These are phyloP conservation scores for Gomphus sp. DNA, from an alignment of 1,284 basidiomycete species.

Conservation along the genomic window DNA sequence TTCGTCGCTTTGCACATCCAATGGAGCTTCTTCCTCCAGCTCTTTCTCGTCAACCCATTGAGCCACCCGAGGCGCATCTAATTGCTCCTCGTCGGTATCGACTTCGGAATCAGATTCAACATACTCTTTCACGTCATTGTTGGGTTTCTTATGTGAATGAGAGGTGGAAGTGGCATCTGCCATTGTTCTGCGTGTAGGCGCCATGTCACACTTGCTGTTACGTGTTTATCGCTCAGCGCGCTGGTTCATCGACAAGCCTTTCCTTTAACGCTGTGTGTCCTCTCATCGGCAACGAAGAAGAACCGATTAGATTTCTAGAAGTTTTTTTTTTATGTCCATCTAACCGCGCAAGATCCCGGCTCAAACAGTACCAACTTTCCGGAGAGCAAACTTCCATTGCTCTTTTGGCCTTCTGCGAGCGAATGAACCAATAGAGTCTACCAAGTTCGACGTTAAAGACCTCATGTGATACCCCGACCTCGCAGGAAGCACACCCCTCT, in stretches of 20 bases:
- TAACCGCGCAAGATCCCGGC: too few relatives aligned
- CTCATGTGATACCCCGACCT: background rate
- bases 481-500: too few relatives aligned
- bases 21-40: slow-evolving; percentile 19
- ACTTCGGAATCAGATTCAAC: background rate
- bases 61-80: slow-evolving; percentile 30
- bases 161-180: background rate
- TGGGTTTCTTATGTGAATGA: background rate
- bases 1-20: slow-evolving; percentile 22
- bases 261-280: too few relatives aligned
- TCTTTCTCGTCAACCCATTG: slow-evolving; percentile 49
- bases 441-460: background rate
- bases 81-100: slow-evolving; percentile 14
- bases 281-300: too few relatives aligned
- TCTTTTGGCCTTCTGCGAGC: background rate
- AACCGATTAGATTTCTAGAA: too few relatives aligned
- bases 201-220: background rate
- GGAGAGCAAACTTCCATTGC: too few relatives aligned
- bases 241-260: too few relatives aligned
- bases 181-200: background rate
- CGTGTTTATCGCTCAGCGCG: background rate
- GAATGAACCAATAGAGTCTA: background rate
- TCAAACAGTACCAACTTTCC: too few relatives aligned
- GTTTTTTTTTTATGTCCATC: too few relatives aligned
- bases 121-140: background rate